A percentile compares a stretch with the other conserved stretches of the same genome.
Conservation (phyloP, 2,329 filamentous ascomycete species). For the Sporothrix variecibatus region DNA sequence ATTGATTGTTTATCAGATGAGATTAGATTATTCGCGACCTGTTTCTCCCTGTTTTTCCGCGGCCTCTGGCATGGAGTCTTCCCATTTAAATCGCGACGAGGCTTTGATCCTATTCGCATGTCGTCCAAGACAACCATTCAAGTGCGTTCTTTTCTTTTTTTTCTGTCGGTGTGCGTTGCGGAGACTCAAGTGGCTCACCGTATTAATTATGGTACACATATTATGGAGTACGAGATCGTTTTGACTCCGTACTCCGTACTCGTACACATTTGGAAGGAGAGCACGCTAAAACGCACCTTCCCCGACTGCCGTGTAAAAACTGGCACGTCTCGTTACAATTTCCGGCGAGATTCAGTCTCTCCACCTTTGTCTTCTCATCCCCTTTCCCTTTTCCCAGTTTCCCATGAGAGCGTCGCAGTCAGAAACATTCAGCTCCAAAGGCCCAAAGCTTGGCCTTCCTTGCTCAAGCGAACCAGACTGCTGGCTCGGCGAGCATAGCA, state of each 20-base stretch:
- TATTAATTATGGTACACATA: no score
- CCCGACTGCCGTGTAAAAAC: background rate
- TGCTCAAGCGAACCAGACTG: background rate
- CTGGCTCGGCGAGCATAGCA: conserved; percentile 3
- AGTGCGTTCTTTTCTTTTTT: background rate
- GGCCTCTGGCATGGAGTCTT: background rate
- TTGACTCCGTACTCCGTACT: background rate
- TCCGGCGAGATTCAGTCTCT: background rate
- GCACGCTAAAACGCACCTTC: background rate
- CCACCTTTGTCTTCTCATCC: background rate
- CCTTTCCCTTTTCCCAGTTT: background rate
- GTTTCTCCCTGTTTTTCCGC: background rate
- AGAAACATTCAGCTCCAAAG: background rate
- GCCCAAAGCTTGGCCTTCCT: background rate
- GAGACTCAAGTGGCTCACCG: background rate
- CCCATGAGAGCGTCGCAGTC: background rate
- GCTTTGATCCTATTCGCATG: background rate
- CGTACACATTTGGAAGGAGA: no score
- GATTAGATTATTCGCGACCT: conserved; percentile 20
- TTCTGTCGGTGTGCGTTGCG: background rate
- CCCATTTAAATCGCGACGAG: background rate
- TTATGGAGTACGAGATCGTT: background rate
- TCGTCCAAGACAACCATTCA: background rate
- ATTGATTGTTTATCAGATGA: conserved; percentile 26
- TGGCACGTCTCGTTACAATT: conserved; percentile 7